These are phyloP conservation scores for Saccharomyces hybrid DNA, from an alignment of 1,139 yeast species.

Conservation along the genomic window DNA sequence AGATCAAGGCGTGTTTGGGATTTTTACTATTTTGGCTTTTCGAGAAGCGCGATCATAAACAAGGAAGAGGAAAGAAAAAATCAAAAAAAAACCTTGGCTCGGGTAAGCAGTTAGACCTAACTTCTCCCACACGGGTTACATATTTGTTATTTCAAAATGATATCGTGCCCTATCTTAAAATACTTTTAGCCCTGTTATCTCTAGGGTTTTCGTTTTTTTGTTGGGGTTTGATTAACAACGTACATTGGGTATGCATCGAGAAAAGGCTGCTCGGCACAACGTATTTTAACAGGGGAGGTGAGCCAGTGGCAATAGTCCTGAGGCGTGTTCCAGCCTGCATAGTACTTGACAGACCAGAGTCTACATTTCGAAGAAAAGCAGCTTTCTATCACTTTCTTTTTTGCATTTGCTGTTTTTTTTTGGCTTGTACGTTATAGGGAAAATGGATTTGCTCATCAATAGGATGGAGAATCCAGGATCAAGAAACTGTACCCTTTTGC, in stretches of 20 bases:
- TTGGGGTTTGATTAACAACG: neutral
- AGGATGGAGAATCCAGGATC: constrained; percentile 11
- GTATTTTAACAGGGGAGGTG: neutral
- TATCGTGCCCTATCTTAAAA: too few relatives aligned
- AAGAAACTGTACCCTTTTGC: constrained; percentile 1
- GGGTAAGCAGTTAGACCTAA: neutral
- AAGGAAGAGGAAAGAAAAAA: neutral
- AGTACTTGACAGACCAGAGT: too few relatives aligned
- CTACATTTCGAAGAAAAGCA: too few relatives aligned
- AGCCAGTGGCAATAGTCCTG: neutral
- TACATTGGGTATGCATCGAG: neutral
- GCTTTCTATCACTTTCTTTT: neutral
- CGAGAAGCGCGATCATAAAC: constrained; percentile 1
- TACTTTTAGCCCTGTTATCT: too few relatives aligned
- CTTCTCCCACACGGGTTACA: too few relatives aligned
- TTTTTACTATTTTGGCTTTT: neutral
- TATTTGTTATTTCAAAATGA: too few relatives aligned
- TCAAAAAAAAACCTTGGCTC: neutral
- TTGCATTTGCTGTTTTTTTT: neutral
- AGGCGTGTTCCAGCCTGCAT: neutral
- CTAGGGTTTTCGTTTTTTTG: neutral
- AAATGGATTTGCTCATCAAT: constrained; percentile 12
- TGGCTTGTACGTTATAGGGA: neutral
- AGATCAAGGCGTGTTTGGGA: neutral
- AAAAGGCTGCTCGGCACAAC: neutral